Evolutionary conservation across 2,329 filamentous ascomycete species (phyloP), one percentile per base, ranked within the genome.

Genomic region (Aspergillus amoenus): DNA sequence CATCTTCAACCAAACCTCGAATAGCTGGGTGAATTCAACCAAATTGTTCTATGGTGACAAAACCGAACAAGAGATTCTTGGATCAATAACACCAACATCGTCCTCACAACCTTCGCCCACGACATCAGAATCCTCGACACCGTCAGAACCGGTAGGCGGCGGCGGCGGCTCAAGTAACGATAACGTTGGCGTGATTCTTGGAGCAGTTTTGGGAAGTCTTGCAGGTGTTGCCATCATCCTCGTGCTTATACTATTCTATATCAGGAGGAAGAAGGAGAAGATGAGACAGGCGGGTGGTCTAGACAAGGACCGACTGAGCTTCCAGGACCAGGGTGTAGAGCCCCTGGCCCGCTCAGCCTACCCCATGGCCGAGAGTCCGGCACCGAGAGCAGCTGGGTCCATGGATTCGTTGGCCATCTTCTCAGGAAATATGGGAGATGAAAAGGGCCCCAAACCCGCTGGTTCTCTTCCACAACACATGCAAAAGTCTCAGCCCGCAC

Each of bases 201-300:
- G 90, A 34, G 90, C 90, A 50, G 90, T 90, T 0, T 81, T 97
- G 1, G 92, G 93, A 12, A 86, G 88, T n/a, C 86, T 96, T 21
- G 83, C 90, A 52, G 91, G 89, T 17, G 78, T 91, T 52, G 86
- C 88, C 18, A 76, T 86, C 0, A 70, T 96, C 6, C 78, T 95
- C n/a, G 80, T 89, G 24, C 71, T 90, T 1, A 70, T 91, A n/a
- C 81, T 97, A 18, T 78, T 94, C 50, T 79, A 89, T 27, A 75
- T 92, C 22, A 82, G 84, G 68, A 82, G 81, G 58, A 81, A 83
- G 64, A 85, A 83, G 70, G 81, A 82, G 65, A 82, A 79, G 48
- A 57, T 65, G 43, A 60, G 61, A 54, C 75, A 78, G 50, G 80
- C 81, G 53, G 69, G 74, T 40, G 81, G 83, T 72, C 55, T 77